Base-by-base conservation (phyloP, 129 eudicot species). In the Centrapalus pauciflorus region DNA sequence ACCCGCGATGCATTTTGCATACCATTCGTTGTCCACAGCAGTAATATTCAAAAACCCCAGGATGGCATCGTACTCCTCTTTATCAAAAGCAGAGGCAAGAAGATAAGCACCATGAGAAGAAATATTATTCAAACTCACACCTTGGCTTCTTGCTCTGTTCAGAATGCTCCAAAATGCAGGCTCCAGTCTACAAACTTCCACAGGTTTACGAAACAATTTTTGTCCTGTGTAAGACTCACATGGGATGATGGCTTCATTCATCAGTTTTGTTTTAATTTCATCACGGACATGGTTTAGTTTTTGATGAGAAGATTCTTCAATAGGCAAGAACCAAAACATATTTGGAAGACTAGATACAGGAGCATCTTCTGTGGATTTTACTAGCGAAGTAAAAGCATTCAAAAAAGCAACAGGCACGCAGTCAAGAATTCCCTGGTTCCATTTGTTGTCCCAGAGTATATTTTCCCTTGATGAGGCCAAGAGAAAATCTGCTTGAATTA, bases 381-480 rank as follows among this genome's bases (percentile, higher is more conserved):
- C 76, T 7, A 78, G 72, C 17, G 77, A 70, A 64, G 49, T 79
- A 55, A 82, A 82, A 1, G 87, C 87, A 35, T 75, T 60, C 20
- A 78, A 23, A 61, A 82, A 82, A 23, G 83, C 83, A n/a, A 14
- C 0, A 4, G 81, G 77, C 3, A 82, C 73, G 4, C 83, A 78
- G 32, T 56, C 60, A 59, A 82, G 84, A 43, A 82, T 82, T 60
- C 87, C 83, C 26, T 70, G 64, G 66, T 82, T 78, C 87, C 87
- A 82, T 45, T 21, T 65, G 48, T 67, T 45, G 26, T 75, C 88
- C 74, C 78, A 28, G 43, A 83, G 76, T 19, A 83, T 83, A 32
- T 74, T 79, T 65, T 83, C 85, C 41, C 88, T 67, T 14, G 88
- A 83, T 4, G 88, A 79, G 7, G 82, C 82, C 21, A 83, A 66